Conservation (phyloP, 225 moss, liverwort and hornwort genomes). For the Antitrichia curtipendula region DNA sequence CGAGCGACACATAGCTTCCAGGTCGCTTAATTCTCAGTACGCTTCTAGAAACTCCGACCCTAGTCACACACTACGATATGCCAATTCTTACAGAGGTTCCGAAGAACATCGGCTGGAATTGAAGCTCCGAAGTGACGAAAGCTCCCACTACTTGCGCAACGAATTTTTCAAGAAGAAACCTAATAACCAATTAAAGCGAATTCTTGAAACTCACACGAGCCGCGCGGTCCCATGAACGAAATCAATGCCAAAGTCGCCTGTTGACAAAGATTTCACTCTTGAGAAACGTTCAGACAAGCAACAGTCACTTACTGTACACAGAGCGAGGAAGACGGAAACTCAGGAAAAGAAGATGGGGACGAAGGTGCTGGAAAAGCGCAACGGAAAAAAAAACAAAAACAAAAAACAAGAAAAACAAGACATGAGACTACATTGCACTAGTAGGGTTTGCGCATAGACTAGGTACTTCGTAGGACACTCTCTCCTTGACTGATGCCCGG, state of each 20-base stretch:
- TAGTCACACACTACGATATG: background rate
- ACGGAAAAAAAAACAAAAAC: background rate
- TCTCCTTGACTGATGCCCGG: background rate
- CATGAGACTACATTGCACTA: no score
- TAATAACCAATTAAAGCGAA: background rate
- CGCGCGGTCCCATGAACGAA: background rate
- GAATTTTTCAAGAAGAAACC: background rate
- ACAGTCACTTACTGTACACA: background rate
- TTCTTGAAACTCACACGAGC: background rate
- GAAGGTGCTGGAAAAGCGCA: background rate
- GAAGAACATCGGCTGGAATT: background rate
- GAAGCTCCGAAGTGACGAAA: background rate
- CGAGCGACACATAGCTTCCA: background rate
- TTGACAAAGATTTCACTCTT: background rate
- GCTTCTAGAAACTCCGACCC: background rate
- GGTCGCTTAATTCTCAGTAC: background rate
- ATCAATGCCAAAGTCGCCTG: background rate
- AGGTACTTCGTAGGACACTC: background rate
- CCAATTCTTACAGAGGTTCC: background rate
- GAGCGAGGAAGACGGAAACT: background rate
- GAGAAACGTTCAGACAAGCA: background rate
- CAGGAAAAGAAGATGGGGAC: background rate
- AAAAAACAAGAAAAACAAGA: background rate
- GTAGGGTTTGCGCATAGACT: background rate
- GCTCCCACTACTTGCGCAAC: background rate